Evolutionary conservation across 441 rosid species (phyloP).

Genomic region (Adansonia gregorii): DNA sequence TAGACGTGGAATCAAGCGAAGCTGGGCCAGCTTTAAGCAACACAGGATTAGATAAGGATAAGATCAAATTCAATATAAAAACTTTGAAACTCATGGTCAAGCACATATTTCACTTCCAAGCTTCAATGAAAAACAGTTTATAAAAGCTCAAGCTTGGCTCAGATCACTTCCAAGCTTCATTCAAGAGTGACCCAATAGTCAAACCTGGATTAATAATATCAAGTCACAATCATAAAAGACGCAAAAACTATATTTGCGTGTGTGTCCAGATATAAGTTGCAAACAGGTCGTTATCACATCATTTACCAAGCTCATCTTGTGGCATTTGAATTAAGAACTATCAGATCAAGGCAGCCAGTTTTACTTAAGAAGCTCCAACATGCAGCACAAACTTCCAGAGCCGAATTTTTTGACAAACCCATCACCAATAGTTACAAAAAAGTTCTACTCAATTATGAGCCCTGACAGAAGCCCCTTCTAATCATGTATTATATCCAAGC

Average conservation of each 20-base stretch:
- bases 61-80: background rate
- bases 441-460: background rate
- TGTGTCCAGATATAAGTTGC: background rate
- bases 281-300: conserved; percentile 9
- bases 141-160: background rate
- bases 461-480: background rate
- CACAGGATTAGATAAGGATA: background rate
- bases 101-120: background rate
- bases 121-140: background rate
- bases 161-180: conserved; percentile 3
- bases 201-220: background rate
- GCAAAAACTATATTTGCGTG: background rate
- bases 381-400: conserved; percentile 6
- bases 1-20: background rate
- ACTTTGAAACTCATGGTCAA: conserved; percentile 10
- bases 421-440: background rate
- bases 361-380: conserved; percentile 9
- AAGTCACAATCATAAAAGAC: conserved; percentile 18
- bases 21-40: background rate
- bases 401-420: conserved; percentile 4
- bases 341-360: conserved; percentile 1
- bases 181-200: background rate
- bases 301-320: background rate
- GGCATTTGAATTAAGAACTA: background rate
- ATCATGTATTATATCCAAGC: background rate